Base-by-base conservation (phyloP, 2,329 filamentous ascomycete genomes). In the Colletotrichum theobromicola region DNA sequence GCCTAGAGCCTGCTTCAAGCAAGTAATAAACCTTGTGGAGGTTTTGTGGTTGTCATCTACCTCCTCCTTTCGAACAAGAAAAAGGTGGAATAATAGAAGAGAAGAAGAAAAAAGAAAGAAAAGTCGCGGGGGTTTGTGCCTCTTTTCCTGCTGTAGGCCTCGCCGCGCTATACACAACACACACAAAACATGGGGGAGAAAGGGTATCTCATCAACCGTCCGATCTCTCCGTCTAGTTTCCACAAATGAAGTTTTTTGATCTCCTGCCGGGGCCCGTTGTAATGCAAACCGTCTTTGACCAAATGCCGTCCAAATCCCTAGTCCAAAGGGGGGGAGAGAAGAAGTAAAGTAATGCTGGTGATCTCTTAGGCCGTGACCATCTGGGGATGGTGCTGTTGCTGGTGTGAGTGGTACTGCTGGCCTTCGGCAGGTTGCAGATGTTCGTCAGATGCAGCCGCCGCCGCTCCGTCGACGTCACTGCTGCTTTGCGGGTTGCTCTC, bases 401-500 rank as follows among this genome's bases (percentile, higher is more conserved):
- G 42, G 1, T 50, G 42, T 3, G 9, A 10, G 13, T 37, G 35
- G 9, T 42, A 34, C 42, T 53, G 62, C 37, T 53, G n/a, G n/a
- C 15, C 16, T 16, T 67, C 35, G 28, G 16, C 4, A 9, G 35
- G 34, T 28, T 55, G 24, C 35, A 21, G 3, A 7, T 61, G 53
- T 69, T 50, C 60, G 12, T 58, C 57, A 4, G 30, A 6, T 30
- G 53, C 46, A 5, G 32, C 68, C 7, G 26, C 62, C 9, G 34
- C 46, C 2, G 21, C 53, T 8, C 50, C 30, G 10, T 28, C 65
- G 10, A 13, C 50, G 4, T 61, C 53, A 18, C 35, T 16, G 32
- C n/a, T 61, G 37, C 53, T 50, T 32, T 63, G 73, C 5, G 74
- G 64, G 58, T 68, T 67, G 16, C 28, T 66, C 64, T 82, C 77